Evolutionary conservation across 345 rosid species (phyloP), one percentile per base, ranked within the genome.

Genomic region (Eucalyptus guilfoylei): DNA sequence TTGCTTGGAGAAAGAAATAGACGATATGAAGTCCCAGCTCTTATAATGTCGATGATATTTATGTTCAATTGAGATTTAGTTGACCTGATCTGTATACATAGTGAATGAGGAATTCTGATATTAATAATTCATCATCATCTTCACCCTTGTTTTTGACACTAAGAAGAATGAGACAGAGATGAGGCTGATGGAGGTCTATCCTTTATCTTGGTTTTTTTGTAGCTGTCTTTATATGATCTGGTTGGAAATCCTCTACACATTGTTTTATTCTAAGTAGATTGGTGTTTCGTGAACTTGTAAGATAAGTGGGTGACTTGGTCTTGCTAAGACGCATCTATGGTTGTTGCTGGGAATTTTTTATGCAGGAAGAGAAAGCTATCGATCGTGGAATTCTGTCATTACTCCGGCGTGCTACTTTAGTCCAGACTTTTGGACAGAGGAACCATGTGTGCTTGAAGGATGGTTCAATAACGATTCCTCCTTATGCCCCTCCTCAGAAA

Each of bases 401-500:
- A 49, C 99, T 95, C 88, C 94, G 88, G 76, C 96, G 96, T 16
- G 97, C 99, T 86, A 95, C 98, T 34, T 92, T 97, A 93, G 99
- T 96, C 89, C 99, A 97, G 88, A 97, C 99, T 40, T 96, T 97
- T 89, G 99, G 99, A 87, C 99, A 97, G 86, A 90, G 95, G 88
- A 97, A 97, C 92, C 99, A 97, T 88, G 99, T 97, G 48, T 96
- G 99, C 94, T 92, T 96, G 91, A 96, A 96, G n/a, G 91, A 94
- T 55, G 99, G 99, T 64, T 96, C 99, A 4, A 96, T 97, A 88
- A 97, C 97, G 34, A 96, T 97, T 89, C 99, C 99, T 40, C 99
- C 99, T 30, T 97, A 92, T 92, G 99, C 99, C 87, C 99, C 99
- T 9, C 98, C 99, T 19, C 98, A 96, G 88, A 97, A 97, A 91